Conservation (phyloP, 208 protist genomes). For the Leishmania tarentolae region DNA sequence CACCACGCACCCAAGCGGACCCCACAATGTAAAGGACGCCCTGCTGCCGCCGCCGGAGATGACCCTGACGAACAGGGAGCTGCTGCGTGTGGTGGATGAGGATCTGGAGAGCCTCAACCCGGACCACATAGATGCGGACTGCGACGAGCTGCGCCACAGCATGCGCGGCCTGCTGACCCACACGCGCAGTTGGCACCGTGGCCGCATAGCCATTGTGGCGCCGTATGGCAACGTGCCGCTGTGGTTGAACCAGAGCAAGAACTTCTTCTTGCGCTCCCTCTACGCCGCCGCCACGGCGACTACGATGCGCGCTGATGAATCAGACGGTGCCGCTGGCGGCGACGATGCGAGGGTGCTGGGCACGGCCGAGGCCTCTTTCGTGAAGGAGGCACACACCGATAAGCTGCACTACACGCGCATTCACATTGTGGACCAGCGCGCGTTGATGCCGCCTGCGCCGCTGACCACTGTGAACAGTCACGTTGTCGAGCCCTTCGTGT, state of each 20-base stretch:
- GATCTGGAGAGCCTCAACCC: conserved; percentile 4
- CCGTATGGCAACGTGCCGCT: conserved; percentile 23
- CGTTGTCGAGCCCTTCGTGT: conserved; percentile 19
- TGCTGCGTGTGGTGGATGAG: conserved; percentile 8
- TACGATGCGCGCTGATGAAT: background rate
- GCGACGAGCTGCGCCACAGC: conserved; percentile 28
- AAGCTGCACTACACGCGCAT: conserved; percentile 23
- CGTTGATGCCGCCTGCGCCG: conserved; percentile 5
- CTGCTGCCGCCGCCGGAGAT: conserved; percentile 1
- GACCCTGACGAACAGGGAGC: conserved; percentile 15
- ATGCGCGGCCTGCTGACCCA: conserved; percentile 23
- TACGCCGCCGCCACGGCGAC: background rate
- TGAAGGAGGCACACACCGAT: conserved; percentile 2
- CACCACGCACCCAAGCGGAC: background rate
- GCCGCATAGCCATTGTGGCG: conserved; percentile 8
- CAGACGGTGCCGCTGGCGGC: background rate
- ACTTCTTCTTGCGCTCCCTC: conserved; percentile 22
- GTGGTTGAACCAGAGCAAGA: conserved; percentile 23
- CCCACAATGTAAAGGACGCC: background rate
- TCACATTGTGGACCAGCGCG: conserved; percentile 21
- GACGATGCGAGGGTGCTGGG: background rate
- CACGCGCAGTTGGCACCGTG: conserved; percentile 19
- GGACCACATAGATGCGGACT: conserved; percentile 23
- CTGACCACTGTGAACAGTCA: conserved; percentile 1
- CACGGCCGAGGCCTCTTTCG: conserved; percentile 3